Conservation (phyloP, 306 rosid genomes). For the Arachis hypogaea region DNA sequence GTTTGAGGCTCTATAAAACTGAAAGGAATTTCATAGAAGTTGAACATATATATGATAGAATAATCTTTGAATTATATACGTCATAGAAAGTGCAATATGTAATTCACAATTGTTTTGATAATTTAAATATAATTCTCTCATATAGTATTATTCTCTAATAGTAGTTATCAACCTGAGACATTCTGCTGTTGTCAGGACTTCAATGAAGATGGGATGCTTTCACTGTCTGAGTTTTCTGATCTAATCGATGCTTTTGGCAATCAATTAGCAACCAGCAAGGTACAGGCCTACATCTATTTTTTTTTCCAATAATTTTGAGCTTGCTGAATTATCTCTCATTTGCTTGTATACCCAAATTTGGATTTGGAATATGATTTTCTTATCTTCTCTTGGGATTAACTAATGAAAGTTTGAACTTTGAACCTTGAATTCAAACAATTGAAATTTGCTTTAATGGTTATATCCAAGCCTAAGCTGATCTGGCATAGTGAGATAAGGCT, state of each 20-base stretch:
- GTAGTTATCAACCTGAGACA: slow-evolving; percentile 35
- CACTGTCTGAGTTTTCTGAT: slow-evolving; percentile 79
- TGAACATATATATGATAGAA: slow-evolving; percentile 7
- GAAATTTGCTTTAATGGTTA: slow-evolving; percentile 23
- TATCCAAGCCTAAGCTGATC: slow-evolving; percentile 16
- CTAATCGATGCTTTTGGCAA: slow-evolving; percentile 92
- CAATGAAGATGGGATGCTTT: slow-evolving; percentile 88
- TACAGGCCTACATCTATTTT: slow-evolving; percentile 29
- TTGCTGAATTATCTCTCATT: slow-evolving; percentile 12
- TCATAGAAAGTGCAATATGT: slow-evolving; percentile 9
- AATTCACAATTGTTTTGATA: not conserved
- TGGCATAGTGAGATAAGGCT: too few species aligned
- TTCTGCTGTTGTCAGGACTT: slow-evolving; percentile 66
- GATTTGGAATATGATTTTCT: slow-evolving; percentile 37
- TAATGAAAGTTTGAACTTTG: slow-evolving; percentile 13
- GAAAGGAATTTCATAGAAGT: slow-evolving; percentile 8
- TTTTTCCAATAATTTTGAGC: slow-evolving; percentile 3
- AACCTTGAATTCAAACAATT: slow-evolving; percentile 26
- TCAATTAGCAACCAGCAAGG: slow-evolving; percentile 78
- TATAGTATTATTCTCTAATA: not conserved
- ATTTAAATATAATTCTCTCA: not conserved
- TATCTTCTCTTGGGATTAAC: not conserved
- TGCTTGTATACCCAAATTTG: slow-evolving; percentile 23
- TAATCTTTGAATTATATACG: slow-evolving; percentile 22
- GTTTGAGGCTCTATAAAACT: slow-evolving; percentile 22